Conservation (phyloP, 1,284 basidiomycete genomes). For the Heterobasidion parviporum region DNA sequence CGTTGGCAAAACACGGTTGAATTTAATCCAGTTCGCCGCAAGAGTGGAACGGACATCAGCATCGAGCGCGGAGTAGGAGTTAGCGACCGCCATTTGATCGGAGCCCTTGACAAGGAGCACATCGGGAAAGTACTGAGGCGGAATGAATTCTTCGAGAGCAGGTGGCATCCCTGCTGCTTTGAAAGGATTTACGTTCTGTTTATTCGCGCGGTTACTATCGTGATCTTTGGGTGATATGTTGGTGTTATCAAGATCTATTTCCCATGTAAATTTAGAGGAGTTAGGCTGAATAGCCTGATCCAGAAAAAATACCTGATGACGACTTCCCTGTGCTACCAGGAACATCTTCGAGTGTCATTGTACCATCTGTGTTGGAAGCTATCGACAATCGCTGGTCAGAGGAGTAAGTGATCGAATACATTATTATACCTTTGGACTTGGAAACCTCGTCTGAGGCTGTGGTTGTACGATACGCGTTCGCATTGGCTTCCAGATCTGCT, state of each 20-base stretch:
- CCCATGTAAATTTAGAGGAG: no score
- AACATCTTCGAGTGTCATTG: no score
- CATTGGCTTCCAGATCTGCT: background rate
- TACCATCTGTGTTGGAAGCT: no score
- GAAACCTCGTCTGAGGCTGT: background rate
- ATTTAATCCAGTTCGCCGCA: background rate
- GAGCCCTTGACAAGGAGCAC: conserved; percentile 22
- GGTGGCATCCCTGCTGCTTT: background rate
- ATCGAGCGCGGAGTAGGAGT: background rate
- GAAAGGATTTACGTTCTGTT: background rate
- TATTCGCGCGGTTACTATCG: background rate
- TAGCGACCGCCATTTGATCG: conserved; percentile 1
- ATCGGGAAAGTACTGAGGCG: conserved; percentile 23
- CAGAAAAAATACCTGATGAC: no score
- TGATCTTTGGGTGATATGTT: background rate
- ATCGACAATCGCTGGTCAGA: no score
- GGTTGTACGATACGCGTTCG: background rate
- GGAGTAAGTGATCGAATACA: no score
- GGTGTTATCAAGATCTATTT: no score
- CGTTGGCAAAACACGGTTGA: background rate
- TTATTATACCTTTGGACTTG: background rate
- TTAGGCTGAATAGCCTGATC: no score
- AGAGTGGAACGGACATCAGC: background rate
- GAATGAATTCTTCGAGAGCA: conserved; percentile 24
- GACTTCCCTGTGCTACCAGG: no score